Base-by-base conservation (phyloP, 306 rosid species). In the Quercus cerris region DNA sequence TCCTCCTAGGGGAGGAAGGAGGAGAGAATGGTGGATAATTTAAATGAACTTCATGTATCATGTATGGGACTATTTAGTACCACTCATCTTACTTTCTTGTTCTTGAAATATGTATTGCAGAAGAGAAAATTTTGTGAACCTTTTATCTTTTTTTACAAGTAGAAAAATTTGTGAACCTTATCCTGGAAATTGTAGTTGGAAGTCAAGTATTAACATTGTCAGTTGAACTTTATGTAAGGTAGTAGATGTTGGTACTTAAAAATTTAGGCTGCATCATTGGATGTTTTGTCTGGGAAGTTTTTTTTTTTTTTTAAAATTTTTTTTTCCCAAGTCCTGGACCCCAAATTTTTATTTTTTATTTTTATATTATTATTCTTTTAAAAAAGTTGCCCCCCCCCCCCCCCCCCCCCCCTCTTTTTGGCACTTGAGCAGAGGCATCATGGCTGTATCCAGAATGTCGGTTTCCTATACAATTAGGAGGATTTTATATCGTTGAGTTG, bases 121-220 rank as follows among this genome's bases (percentile, higher is more conserved):
- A 77, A 15, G 44, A 15, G 17, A 25, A 23, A 59, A 19, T 0
- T 15, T 31, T 41, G 46, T 41, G 46, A 8, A 41, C 46, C 46
- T 8, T 41, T 41, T 41, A 2, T 41, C 46, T 2, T 41, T 41
- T 38, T 41, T 41, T 41, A 41, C 46, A 8, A 41, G 46, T 41
- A 41, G 11, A 41, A 41, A 41, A 41, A 7, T 41, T 22, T 62
- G 57, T 59, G 74, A 59, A 81, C 70, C 63, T 23, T 55, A 71
- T 56, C 11, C 28, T 25, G 44, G 70, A 19, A 75, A 71, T 11
- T 54, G 61, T 55, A 19, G 1, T 18, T 69, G 55, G 28, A 81
- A 70, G 71, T 25, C 70, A 61, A 54, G 10, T 70, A 22, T 71
- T 70, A 18, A 35, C 61, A 28, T 69, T 71, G 67, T 79, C 25